Conservation (phyloP, 1,139 yeast genomes). For the Scheffersomyces titani region DNA sequence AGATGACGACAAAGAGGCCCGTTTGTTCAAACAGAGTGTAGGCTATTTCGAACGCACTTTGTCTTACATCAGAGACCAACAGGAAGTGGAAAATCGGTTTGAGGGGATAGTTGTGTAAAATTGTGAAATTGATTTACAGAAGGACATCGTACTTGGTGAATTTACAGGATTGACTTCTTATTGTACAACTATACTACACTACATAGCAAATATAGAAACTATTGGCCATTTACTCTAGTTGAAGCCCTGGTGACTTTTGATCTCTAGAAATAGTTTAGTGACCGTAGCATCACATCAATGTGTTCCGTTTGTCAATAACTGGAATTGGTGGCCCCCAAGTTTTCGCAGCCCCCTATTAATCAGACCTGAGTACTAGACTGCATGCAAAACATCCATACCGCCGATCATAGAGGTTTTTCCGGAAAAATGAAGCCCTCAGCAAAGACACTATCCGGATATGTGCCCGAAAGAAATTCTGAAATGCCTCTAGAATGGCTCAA, state of each 20-base stretch:
- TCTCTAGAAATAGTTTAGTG: too few relatives aligned
- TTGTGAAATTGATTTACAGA: background rate
- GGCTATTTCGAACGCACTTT: constrained; percentile 64
- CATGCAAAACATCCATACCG: background rate
- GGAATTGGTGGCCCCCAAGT: too few relatives aligned
- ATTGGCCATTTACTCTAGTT: background rate
- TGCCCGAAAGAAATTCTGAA: background rate
- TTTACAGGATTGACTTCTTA: background rate
- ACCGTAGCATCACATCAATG: too few relatives aligned
- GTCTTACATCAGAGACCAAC: constrained; percentile 65
- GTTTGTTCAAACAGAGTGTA: constrained; percentile 31
- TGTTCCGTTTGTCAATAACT: too few relatives aligned
- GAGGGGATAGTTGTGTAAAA: constrained; percentile 32
- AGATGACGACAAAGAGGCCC: constrained; percentile 37
- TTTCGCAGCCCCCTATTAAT: background rate
- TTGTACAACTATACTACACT: background rate
- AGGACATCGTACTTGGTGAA: background rate
- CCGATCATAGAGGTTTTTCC: background rate
- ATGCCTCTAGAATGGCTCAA: background rate
- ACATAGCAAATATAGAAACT: background rate
- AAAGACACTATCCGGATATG: background rate
- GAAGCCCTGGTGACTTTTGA: too few relatives aligned
- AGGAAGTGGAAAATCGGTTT: constrained; percentile 57
- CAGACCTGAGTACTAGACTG: background rate
- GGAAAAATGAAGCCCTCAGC: background rate